phyloP scores from a whole-genome alignment of 257 asterid genomes.

The Ocimum tenuiflorum region DNA sequence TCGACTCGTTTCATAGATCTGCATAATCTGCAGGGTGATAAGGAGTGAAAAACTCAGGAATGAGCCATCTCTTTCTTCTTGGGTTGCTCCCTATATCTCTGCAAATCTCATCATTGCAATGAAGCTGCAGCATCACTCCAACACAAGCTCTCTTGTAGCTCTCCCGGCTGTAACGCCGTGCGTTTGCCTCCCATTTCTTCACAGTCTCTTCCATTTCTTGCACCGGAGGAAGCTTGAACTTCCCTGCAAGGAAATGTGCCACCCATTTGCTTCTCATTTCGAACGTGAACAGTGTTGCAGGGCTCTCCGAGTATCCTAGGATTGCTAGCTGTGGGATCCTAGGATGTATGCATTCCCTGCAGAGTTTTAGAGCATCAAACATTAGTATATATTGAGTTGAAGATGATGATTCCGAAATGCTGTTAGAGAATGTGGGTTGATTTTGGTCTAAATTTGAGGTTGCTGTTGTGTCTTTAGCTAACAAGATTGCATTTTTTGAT shows the following conservation, averaged over 20 bases:
- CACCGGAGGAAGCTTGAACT: constrained; percentile 30
- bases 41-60: constrained; percentile 34
- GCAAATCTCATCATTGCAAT: constrained; percentile 53
- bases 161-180: constrained; percentile 19
- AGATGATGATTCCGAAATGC: too few relatives aligned
- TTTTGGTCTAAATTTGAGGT: too few relatives aligned
- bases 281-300: constrained; percentile 36
- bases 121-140: constrained; percentile 43
- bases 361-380: too few relatives aligned
- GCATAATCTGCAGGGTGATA: constrained; percentile 46
- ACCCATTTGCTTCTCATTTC: constrained; percentile 56
- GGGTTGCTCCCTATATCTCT: constrained; percentile 47
- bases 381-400: too few relatives aligned
- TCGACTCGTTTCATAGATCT: constrained; percentile 11
- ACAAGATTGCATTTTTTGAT: not conserved
- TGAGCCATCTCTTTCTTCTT: constrained; percentile 32
- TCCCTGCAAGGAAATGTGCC: constrained; percentile 45
- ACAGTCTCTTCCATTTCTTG: constrained; percentile 47
- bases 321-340: constrained; percentile 52
- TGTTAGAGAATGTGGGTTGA: too few relatives aligned
- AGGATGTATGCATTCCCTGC: constrained; percentile 59
- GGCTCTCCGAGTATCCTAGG: constrained; percentile 54
- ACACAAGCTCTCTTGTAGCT: constrained; percentile 47
- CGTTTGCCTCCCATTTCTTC: constrained; percentile 37
- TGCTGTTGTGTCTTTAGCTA: too few relatives aligned